Evolutionary conservation across 768 basidiomycete species (phyloP).

Genomic region (Calvatia gigantea): DNA sequence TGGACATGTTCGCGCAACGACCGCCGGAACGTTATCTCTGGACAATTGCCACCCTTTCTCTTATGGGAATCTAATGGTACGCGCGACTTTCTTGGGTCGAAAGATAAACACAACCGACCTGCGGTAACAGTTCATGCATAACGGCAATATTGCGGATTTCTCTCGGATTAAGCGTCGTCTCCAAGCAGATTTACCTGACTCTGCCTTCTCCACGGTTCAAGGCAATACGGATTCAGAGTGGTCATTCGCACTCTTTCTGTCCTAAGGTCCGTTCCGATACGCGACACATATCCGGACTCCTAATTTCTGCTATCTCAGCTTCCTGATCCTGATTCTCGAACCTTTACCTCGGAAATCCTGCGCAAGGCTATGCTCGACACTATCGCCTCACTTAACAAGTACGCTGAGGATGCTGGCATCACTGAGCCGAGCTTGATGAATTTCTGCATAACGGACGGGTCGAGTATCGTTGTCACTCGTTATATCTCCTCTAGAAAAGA

Average conservation of each 20-base stretch:
- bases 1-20: slow-evolving; percentile 92
- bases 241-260: slow-evolving; percentile 91
- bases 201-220: slow-evolving; percentile 80
- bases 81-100: not conserved
- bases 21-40: slow-evolving; percentile 84
- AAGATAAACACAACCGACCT: not conserved
- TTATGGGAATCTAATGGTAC: slow-evolving; percentile 88
- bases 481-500: slow-evolving; percentile 91
- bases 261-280: slow-evolving; percentile 50
- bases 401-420: slow-evolving; percentile 69
- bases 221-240: slow-evolving; percentile 99
- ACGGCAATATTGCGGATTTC: slow-evolving; percentile 91
- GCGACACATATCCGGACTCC: not conserved
- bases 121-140: slow-evolving; percentile 80
- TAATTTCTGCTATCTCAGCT: slow-evolving; percentile 44
- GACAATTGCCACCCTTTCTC: slow-evolving; percentile 97
- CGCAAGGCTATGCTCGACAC: slow-evolving; percentile 88
- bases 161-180: slow-evolving; percentile 73
- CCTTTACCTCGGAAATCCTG: slow-evolving; percentile 69
- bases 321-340: slow-evolving; percentile 71
- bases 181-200: slow-evolving; percentile 74
- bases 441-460: slow-evolving; percentile 95
- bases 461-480: slow-evolving; percentile 88
- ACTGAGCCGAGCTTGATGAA: slow-evolving; percentile 91
- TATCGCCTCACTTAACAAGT: slow-evolving; percentile 71